These are phyloP conservation scores for Suillus americanus DNA, from an alignment of 768 basidiomycete genomes.

Conservation along the genomic window DNA sequence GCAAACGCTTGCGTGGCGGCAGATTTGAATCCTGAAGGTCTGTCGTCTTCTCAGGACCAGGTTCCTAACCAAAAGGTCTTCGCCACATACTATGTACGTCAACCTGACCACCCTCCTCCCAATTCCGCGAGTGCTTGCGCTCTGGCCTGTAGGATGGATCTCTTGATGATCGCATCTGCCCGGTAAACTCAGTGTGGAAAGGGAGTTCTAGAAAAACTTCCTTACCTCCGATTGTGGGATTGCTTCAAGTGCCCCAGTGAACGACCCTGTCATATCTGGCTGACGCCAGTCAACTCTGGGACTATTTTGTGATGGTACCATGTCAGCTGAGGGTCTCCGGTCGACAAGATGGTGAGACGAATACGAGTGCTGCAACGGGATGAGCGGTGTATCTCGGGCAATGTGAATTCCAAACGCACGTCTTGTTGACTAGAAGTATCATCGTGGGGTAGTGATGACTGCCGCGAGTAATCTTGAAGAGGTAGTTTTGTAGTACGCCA, in stretches of 20 bases:
- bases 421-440: constrained; percentile 33
- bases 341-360: constrained; percentile 34
- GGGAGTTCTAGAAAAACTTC: constrained; percentile 13
- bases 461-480: constrained; percentile 33
- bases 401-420: constrained; percentile 26
- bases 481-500: constrained; percentile 17
- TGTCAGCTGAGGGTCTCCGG: constrained; percentile 31
- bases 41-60: constrained; percentile 14
- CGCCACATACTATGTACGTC: constrained; percentile 27
- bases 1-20: constrained; percentile 60
- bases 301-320: constrained; percentile 33
- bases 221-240: constrained; percentile 36
- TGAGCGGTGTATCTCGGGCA: constrained; percentile 19
- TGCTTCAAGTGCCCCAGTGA: constrained; percentile 26
- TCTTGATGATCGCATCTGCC: constrained; percentile 38
- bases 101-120: constrained; percentile 51
- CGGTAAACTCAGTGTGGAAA: constrained; percentile 30
- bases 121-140: constrained; percentile 63
- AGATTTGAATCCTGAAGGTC: constrained; percentile 48
- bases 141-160: constrained; percentile 36
- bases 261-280: constrained; percentile 31
- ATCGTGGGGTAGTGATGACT: constrained; percentile 31
- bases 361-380: constrained; percentile 23
- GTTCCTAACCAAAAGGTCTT: constrained; percentile 13
- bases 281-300: constrained; percentile 36